These are phyloP conservation scores for Fraxinus floribunda DNA, from an alignment of 305 asterid genomes.

Conservation along the genomic window DNA sequence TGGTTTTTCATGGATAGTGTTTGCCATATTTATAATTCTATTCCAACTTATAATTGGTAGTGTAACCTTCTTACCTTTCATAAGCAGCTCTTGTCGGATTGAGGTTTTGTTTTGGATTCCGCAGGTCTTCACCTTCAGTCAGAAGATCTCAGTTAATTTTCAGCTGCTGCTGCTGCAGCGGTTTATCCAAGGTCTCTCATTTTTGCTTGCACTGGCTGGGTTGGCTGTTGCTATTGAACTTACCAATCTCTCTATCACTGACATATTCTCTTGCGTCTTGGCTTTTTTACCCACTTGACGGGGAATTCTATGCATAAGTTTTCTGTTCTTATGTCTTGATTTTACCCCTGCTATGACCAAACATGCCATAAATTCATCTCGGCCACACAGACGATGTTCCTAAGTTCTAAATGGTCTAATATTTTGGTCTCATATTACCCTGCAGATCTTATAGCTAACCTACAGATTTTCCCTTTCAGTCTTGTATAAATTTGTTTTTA, in stretches of 20 bases:
- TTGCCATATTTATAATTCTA: constrained; percentile 76
- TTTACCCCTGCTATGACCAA: not conserved
- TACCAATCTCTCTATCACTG: constrained; percentile 56
- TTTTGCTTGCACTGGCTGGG: constrained; percentile 79
- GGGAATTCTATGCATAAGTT: constrained; percentile 83
- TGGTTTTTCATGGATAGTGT: constrained; percentile 86
- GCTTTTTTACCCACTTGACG: constrained; percentile 96
- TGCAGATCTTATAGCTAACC: not conserved
- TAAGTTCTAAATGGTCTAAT: too few relatives aligned
- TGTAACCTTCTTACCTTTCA: constrained; percentile 5
- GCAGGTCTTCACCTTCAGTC: constrained; percentile 94
- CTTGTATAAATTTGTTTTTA: not conserved
- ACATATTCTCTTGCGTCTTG: constrained; percentile 77
- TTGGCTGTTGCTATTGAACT: constrained; percentile 61
- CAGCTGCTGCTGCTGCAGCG: constrained; percentile 69
- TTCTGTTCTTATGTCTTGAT: not conserved
- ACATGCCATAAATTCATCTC: not conserved
- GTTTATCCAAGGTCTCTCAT: constrained; percentile 79
- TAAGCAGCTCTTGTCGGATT: constrained; percentile 5
- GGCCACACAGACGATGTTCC: not conserved
- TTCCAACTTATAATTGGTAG: constrained; percentile 42
- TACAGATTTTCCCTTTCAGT: not conserved
- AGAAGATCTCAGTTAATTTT: constrained; percentile 89
- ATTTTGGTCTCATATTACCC: too few relatives aligned
- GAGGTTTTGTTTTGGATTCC: constrained; percentile 20